Evolutionary conservation across 345 rosid genomes (phyloP).

Genomic region (Adansonia digitata): DNA sequence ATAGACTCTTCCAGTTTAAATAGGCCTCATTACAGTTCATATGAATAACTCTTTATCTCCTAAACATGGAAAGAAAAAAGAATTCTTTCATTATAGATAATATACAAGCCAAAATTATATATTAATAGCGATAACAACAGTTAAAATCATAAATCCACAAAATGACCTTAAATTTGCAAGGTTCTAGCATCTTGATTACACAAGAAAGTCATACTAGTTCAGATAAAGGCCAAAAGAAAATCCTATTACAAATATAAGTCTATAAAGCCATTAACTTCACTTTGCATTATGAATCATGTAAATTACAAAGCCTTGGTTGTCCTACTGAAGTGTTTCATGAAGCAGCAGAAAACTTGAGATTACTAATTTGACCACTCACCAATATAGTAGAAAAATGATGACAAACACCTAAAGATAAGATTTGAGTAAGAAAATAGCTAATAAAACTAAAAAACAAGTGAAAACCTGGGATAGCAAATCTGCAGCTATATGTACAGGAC

Average conservation of each 20-base stretch:
- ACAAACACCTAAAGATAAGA: not conserved
- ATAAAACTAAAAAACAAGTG: constrained; percentile 5
- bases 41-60: not conserved
- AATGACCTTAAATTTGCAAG: not conserved
- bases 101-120: not conserved
- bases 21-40: not conserved
- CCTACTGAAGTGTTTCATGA: not conserved
- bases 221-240: not conserved
- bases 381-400: not conserved
- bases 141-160: not conserved
- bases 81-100: not conserved
- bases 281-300: not conserved
- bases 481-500: constrained; percentile 83
- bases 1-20: not conserved
- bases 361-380: not conserved
- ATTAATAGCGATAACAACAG: not conserved
- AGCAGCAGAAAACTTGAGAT: not conserved
- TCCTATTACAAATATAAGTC: not conserved
- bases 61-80: not conserved
- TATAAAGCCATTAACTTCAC: not conserved
- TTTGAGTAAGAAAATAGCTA: not conserved
- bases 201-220: not conserved
- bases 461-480: constrained; percentile 92
- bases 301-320: not conserved
- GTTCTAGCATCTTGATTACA: not conserved